phyloP scores from a whole-genome alignment of 441 rosid species.

The Cnidoscolus chayamansa region DNA sequence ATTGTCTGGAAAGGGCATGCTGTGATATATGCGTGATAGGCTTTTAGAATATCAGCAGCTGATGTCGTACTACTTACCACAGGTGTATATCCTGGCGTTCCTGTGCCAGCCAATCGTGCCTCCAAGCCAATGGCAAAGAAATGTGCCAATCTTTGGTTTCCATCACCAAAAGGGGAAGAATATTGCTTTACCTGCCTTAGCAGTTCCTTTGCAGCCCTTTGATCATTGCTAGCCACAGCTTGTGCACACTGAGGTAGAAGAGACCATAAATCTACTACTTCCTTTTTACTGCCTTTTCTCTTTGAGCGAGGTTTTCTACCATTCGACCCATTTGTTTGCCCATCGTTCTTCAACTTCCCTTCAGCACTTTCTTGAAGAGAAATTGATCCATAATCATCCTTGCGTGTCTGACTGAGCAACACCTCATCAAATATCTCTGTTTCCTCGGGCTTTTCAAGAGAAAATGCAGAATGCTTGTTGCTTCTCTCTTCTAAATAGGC shows the following conservation, averaged over 20 bases:
- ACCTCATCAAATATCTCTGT: conserved; percentile 55
- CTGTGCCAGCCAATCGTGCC: conserved; percentile 64
- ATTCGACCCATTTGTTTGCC: conserved; percentile 36
- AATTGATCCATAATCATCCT: conserved; percentile 20
- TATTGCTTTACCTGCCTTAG: conserved; percentile 66
- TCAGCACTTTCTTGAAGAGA: conserved; percentile 13
- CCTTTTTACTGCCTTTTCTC: conserved; percentile 35
- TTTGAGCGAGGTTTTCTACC: conserved; percentile 28
- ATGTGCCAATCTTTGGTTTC: conserved; percentile 69
- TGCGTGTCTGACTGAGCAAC: conserved; percentile 46
- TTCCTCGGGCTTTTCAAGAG: conserved; percentile 38
- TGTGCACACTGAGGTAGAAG: conserved; percentile 76
- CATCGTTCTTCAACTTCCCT: conserved; percentile 8
- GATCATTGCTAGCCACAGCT: conserved; percentile 68
- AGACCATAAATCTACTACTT: conserved; percentile 62
- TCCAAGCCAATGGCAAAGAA: conserved; percentile 72
- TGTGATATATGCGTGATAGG: conserved; percentile 41
- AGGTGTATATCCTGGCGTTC: conserved; percentile 33
- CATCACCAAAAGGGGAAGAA: conserved; percentile 65
- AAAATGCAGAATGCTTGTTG: conserved; percentile 59
- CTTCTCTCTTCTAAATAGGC: conserved; percentile 41
- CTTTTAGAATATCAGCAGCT: conserved; percentile 54
- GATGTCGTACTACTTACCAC: conserved; percentile 33
- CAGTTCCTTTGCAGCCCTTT: conserved; percentile 52
- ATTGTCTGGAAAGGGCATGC: conserved; percentile 39